Base-by-base conservation (phyloP, 2,329 filamentous ascomycete genomes). In the Colletotrichum acutatum region DNA sequence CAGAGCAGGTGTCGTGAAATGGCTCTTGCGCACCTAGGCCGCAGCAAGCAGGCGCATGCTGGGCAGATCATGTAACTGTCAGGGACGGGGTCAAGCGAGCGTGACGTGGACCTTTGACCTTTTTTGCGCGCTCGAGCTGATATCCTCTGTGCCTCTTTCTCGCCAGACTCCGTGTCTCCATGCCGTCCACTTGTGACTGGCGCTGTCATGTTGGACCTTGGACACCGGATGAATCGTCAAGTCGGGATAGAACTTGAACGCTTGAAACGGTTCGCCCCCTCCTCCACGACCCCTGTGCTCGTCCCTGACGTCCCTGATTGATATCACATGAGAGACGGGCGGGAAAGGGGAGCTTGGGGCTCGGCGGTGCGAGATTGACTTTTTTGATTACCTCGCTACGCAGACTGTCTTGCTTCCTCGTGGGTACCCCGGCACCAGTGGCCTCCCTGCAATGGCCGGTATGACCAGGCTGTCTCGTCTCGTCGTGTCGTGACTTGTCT, bases 11-110 rank as follows among this genome's bases (percentile, higher is more conserved):
- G 58, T 72, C 72, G 72, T 67, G 63, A 67, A 14, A 63, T 74
- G 72, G 72, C 63, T 72, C 58, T 37, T 74, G 72, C 72, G 72
- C 59, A 70, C 70, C 60, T 61, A 60, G 70, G 46, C 70, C 65
- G 66, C 60, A 65, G 66, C 59, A 70, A 69, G 49, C 70, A 56
- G 58, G 54, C 52, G 49, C 66, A 70, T 63, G 70, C 69, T 59
- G 53, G 58, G 69, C 69, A 72, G 69, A 72, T 72, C 69, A 72
- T 72, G 59, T 69, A 64, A 64, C 59, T 70, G 53, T 61, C 66
- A 64, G 66, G 70, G 70, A 70, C 56, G 60, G 66, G 66, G 54
- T 70, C 67, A 70, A 65, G 60, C 66, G 70, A 70, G 49, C 60
- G 60, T 72, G 66, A 65, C 66, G 59, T 70, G 70, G 60, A 70